phyloP scores from a whole-genome alignment of 202 grass and related monocot genomes.

The Brachypodium distachyon region DNA sequence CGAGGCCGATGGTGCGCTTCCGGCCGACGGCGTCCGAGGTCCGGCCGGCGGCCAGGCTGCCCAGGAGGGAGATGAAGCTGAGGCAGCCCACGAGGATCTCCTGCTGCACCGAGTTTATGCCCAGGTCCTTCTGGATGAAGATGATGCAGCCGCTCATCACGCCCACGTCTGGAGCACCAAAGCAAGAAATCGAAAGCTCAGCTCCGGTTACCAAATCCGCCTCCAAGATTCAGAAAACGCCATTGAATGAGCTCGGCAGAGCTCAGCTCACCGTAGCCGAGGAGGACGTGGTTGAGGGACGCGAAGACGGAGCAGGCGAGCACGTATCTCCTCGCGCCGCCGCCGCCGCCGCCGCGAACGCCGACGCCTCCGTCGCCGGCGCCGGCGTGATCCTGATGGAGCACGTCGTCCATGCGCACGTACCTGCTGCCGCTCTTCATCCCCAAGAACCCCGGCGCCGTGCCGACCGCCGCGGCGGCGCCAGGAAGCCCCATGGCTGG shows the following conservation, averaged over 20 bases:
- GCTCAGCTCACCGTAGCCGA: slow-evolving; percentile 61
- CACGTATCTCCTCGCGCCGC: slow-evolving; percentile 31
- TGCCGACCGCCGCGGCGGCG: neutral
- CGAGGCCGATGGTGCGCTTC: slow-evolving; percentile 78
- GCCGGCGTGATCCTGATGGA: slow-evolving; percentile 34
- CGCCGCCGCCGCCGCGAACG: neutral
- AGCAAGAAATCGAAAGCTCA: neutral
- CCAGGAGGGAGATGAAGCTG: slow-evolving; percentile 74
- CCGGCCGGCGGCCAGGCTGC: slow-evolving; percentile 74
- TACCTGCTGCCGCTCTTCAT: slow-evolving; percentile 55
- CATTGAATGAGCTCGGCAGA: neutral
- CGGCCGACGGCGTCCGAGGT: slow-evolving; percentile 68
- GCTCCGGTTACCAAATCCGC: neutral
- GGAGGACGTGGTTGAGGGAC: slow-evolving; percentile 86
- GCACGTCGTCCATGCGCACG: slow-evolving; percentile 48
- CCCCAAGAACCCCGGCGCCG: slow-evolving; percentile 11
- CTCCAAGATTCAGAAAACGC: neutral
- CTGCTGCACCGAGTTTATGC: slow-evolving; percentile 81
- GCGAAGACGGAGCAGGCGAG: slow-evolving; percentile 67
- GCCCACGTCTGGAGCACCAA: neutral
- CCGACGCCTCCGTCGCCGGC: neutral
- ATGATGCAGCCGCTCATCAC: slow-evolving; percentile 10
- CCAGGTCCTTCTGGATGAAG: slow-evolving; percentile 34
- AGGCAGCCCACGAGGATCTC: slow-evolving; percentile 76
- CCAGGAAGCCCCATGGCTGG: slow-evolving; percentile 4